These are phyloP conservation scores for Mucuna pruriens DNA, from an alignment of 306 rosid genomes.

Conservation along the genomic window DNA sequence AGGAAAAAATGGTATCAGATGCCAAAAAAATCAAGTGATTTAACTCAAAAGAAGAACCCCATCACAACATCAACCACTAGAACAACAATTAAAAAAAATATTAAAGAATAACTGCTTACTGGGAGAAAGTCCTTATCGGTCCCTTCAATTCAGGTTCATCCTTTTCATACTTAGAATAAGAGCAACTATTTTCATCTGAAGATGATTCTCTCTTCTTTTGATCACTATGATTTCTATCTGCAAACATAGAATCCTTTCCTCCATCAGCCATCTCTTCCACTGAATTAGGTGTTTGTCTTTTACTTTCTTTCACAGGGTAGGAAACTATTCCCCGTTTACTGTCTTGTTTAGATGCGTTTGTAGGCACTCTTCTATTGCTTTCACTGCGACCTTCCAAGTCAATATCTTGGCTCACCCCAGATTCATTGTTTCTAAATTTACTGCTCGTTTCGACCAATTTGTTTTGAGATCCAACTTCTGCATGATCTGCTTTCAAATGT, in stretches of 20 bases:
- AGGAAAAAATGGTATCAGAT: constrained; percentile 37
- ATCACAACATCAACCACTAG: background rate
- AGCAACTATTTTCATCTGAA: constrained; percentile 96
- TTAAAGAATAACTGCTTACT: constrained; percentile 61
- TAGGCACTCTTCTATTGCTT: constrained; percentile 66
- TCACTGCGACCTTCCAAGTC: constrained; percentile 69
- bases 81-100: constrained; percentile 15
- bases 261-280: constrained; percentile 62
- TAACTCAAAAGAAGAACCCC: constrained; percentile 16
- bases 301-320: constrained; percentile 59
- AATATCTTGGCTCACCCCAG: constrained; percentile 54
- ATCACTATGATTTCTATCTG: constrained; percentile 72
- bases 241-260: constrained; percentile 61
- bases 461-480: constrained; percentile 59
- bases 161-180: constrained; percentile 90
- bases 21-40: constrained; percentile 39
- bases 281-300: constrained; percentile 60
- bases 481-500: constrained; percentile 57
- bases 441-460: constrained; percentile 57
- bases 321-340: constrained; percentile 54
- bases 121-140: constrained; percentile 72
- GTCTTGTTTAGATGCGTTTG: constrained; percentile 56
- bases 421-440: constrained; percentile 64
- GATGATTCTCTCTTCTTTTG: constrained; percentile 94
- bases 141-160: constrained; percentile 90